These are phyloP conservation scores for Medakamo hakoo DNA, from an alignment of 139 green algal species.

Conservation along the genomic window DNA sequence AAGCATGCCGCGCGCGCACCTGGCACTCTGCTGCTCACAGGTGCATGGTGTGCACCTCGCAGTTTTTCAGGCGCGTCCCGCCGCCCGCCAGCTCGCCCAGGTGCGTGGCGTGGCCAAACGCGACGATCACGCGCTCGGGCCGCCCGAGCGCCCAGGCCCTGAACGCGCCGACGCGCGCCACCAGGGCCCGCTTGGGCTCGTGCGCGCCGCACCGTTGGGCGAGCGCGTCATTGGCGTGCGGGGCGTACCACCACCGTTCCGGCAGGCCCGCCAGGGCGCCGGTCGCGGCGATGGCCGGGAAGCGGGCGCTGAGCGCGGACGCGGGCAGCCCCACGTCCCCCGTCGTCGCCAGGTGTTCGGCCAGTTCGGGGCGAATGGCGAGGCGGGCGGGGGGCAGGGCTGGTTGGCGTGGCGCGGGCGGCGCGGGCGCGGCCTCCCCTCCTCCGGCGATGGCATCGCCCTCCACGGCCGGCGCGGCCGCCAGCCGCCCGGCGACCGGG, in stretches of 20 bases:
- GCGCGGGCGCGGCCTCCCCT: not conserved
- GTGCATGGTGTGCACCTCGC: slow-evolving; percentile 27
- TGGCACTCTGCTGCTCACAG: slow-evolving; percentile 11
- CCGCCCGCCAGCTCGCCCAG: slow-evolving; percentile 32
- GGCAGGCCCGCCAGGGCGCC: slow-evolving; percentile 21
- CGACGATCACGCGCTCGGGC: slow-evolving; percentile 41
- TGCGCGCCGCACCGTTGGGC: slow-evolving; percentile 11
- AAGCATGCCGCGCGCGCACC: not conserved
- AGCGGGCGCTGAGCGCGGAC: slow-evolving; percentile 19
- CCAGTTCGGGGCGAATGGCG: slow-evolving; percentile 10
- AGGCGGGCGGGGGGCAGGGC: not conserved
- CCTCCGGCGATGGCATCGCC: slow-evolving; percentile 1
- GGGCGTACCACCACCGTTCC: slow-evolving; percentile 45
- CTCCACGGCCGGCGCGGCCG: not conserved
- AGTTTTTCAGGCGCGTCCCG: slow-evolving; percentile 31
- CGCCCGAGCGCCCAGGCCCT: slow-evolving; percentile 28
- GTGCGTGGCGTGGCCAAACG: slow-evolving; percentile 47
- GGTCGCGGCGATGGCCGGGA: slow-evolving; percentile 17
- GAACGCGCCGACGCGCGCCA: slow-evolving; percentile 35
- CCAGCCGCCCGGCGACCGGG: slow-evolving; percentile 7
- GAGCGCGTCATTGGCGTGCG: slow-evolving; percentile 27
- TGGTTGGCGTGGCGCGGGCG: not conserved
- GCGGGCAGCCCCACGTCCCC: slow-evolving; percentile 42
- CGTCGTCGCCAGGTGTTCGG: slow-evolving; percentile 35
- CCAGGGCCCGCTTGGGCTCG: slow-evolving; percentile 23